Evolutionary conservation across 768 basidiomycete species (phyloP).

Genomic region (Trametopsis cervina): DNA sequence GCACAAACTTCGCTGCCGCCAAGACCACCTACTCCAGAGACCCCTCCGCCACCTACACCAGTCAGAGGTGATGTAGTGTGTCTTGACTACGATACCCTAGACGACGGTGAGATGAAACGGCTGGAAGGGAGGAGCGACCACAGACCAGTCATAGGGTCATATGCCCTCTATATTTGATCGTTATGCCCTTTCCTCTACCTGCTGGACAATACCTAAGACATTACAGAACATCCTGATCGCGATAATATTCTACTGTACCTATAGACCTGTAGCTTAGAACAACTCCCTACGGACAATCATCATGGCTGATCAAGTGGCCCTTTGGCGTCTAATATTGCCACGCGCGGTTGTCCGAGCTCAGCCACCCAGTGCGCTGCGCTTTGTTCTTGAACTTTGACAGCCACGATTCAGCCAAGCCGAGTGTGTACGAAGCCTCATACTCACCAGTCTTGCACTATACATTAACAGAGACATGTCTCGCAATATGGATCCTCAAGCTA

Average conservation of each 20-base stretch:
- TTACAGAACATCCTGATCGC: too few species aligned
- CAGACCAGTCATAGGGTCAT: slow-evolving; percentile 77
- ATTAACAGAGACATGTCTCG: too few species aligned
- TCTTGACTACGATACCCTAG: slow-evolving; percentile 63
- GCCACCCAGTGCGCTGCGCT: too few species aligned
- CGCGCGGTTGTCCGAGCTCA: too few species aligned
- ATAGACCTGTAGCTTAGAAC: slow-evolving; percentile 1
- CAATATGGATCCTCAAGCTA: slow-evolving; percentile 22
- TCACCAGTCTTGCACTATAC: too few species aligned
- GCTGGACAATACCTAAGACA: not conserved
- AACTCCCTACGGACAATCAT: too few species aligned
- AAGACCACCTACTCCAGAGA: slow-evolving; percentile 11
- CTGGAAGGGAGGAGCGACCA: slow-evolving; percentile 81
- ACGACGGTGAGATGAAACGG: slow-evolving; percentile 67
- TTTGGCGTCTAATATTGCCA: too few species aligned
- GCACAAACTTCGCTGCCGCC: slow-evolving; percentile 18
- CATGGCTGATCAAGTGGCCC: too few species aligned
- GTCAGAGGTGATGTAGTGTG: slow-evolving; percentile 68
- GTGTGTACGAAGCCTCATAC: too few species aligned
- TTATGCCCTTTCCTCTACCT: not conserved
- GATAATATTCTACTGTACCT: too few species aligned
- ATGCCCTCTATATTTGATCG: slow-evolving; percentile 51
- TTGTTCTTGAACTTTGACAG: too few species aligned
- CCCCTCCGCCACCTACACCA: slow-evolving; percentile 20
- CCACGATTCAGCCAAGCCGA: too few species aligned